Percentiles rank a stretch among this genome's conserved stretches.
These are phyloP conservation scores for Flaveria bidentis DNA, from an alignment of 129 eudicot species.

Conservation along the genomic window DNA sequence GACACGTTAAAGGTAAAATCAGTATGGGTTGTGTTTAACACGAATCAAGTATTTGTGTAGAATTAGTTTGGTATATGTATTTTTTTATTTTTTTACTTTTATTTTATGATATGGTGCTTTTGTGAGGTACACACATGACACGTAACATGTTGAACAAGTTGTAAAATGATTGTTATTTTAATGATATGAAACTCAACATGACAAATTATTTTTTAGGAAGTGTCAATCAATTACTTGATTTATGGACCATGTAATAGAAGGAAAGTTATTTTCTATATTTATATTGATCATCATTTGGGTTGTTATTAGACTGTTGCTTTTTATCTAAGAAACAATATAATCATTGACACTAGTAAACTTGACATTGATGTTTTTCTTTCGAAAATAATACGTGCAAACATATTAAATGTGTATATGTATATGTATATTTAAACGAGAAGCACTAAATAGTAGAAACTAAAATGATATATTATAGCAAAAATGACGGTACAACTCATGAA, in stretches of 20 bases:
- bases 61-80: background rate
- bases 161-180: background rate
- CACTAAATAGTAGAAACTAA: too few species aligned
- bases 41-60: background rate
- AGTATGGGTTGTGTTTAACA: background rate
- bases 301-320: conserved; percentile 12
- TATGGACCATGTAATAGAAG: conserved; percentile 1
- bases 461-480: too few species aligned
- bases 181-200: conserved; percentile 1
- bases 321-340: conserved; percentile 8
- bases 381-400: background rate
- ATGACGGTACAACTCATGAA: too few species aligned
- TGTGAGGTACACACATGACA: background rate
- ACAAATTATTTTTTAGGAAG: conserved; percentile 13
- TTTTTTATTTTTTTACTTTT: too few species aligned
- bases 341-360: background rate
- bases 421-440: too few species aligned
- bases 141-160: background rate
- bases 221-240: background rate
- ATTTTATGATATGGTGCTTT: background rate
- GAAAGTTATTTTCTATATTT: background rate
- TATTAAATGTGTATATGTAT: too few species aligned
- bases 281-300: background rate
- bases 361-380: background rate
- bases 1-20: background rate